Evolutionary conservation across 1,284 basidiomycete species (phyloP), one percentile per base, ranked within the genome.

Genomic region (Ganoderma lingzhi): DNA sequence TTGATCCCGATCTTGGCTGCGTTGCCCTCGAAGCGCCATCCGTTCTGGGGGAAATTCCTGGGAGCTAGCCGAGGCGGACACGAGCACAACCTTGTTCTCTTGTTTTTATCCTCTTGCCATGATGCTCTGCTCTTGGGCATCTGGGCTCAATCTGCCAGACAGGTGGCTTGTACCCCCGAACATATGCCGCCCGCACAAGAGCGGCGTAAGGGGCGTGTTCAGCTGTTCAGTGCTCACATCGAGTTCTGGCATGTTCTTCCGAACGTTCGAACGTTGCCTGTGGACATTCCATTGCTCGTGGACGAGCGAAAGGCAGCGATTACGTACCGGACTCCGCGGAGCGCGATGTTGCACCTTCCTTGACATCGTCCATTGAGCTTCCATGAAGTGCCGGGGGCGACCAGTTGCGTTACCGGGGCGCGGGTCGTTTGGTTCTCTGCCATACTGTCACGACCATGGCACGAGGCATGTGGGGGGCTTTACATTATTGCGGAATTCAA

Each of bases 291-390:
- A 62, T 48, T 51, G 39, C 51, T 42, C 42, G 35, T 35, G 9
- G 51, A 17, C 56, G 56, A 39, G 55, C 51, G 45, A 68, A 68
- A 66, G 66, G 66, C 51, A 64, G 66, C 55, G 63, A 68, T 72
- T 72, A 72, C 71, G 71, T 72, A 72, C 68, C 66, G 59, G 59
- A 63, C 59, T 70, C 71, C 63, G 69, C 66, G 65, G 71, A 61
- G 63, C 63, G 64, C 62, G 66, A 58, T 55, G 64, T 61, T 61
- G 23, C 58, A 12, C 23, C 63, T 70, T 67, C 63, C 62, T 51
- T 68, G 69, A 68, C 68, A 66, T 65, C 71, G 70, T 70, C 44
- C 41, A 62, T 60, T 48, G 55, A 61, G 62, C 71, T 70, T 70
- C 71, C 71, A 72, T 68, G 68, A 72, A 72, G 60, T 67, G 64